Percentiles rank a stretch among this genome's conserved stretches.
phyloP scores from a whole-genome alignment of 208 protist species.

The Acanthamoeba lenticulata region DNA sequence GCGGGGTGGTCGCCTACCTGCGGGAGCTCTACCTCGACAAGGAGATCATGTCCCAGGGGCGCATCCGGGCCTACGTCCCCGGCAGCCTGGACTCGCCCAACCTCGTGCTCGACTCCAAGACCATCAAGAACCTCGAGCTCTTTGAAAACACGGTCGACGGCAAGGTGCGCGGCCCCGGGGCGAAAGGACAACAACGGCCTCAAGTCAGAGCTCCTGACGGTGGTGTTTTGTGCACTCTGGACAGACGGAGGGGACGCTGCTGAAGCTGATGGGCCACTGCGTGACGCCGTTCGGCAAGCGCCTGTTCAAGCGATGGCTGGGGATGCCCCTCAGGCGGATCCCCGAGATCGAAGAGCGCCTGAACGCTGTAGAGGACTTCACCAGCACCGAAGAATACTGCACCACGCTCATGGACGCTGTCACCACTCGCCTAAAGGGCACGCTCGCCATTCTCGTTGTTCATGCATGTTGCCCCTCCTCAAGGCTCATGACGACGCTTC shows the following conservation, averaged over 20 bases:
- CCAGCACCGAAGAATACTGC: not conserved
- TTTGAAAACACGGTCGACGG: constrained; percentile 43
- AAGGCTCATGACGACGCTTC: not conserved
- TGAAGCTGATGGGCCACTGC: constrained; percentile 23
- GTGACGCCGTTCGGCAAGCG: constrained; percentile 38
- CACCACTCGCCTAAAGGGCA: not conserved
- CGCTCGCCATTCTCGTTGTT: not conserved
- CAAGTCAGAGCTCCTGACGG: no score
- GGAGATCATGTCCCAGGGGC: constrained; percentile 56
- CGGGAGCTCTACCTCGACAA: constrained; percentile 73
- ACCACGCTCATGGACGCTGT: not conserved
- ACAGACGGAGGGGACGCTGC: constrained; percentile 5
- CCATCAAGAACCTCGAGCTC: constrained; percentile 38
- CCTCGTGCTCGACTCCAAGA: constrained; percentile 35
- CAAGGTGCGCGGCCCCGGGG: not conserved
- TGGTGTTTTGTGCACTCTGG: not conserved
- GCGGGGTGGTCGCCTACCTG: constrained; percentile 76
- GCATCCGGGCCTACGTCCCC: not conserved
- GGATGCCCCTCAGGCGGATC: not conserved
- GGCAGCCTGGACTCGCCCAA: not conserved
- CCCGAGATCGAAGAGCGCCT: constrained; percentile 1
- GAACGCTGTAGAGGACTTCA: constrained; percentile 55
- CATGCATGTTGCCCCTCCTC: not conserved
- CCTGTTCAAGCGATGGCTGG: constrained; percentile 3
- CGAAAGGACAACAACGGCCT: no score